Percentiles rank a stretch among this genome's conserved stretches.
Evolutionary conservation across 2,329 filamentous ascomycete genomes (phyloP).

Genomic region (Venturia oleaginea): DNA sequence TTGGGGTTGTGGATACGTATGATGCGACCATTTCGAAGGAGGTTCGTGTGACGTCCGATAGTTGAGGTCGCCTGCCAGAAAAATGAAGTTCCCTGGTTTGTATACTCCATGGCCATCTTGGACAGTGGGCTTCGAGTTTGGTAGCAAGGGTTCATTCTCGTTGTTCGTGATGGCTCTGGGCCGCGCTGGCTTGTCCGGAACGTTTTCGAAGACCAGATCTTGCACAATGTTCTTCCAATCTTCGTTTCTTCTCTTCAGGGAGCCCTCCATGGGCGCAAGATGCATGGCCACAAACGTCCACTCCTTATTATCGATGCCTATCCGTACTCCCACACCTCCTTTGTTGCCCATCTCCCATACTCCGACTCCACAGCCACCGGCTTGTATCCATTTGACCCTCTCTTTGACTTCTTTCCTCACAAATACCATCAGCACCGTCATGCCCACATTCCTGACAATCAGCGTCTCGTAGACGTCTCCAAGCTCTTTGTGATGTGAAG

Average conservation of each 20-base stretch:
- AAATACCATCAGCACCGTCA: constrained; percentile 86
- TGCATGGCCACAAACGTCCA: constrained; percentile 85
- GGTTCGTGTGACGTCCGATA: constrained; percentile 70
- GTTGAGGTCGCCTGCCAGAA: constrained; percentile 88
- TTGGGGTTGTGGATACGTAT: constrained; percentile 48
- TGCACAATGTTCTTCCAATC: constrained; percentile 84
- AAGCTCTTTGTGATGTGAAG: constrained; percentile 22
- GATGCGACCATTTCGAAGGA: constrained; percentile 50
- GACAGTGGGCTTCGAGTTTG: constrained; percentile 14
- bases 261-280: constrained; percentile 78
- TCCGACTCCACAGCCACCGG: constrained; percentile 78
- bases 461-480: constrained; percentile 8
- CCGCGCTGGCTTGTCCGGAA: background rate
- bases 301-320: constrained; percentile 46
- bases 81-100: constrained; percentile 64
- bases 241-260: constrained; percentile 63
- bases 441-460: constrained; percentile 61
- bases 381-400: constrained; percentile 57
- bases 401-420: constrained; percentile 51
- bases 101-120: constrained; percentile 55
- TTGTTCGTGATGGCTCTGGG: constrained; percentile 15
- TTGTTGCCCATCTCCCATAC: constrained; percentile 90
- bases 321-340: constrained; percentile 72
- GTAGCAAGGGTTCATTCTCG: constrained; percentile 26
- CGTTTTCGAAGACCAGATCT: constrained; percentile 60